phyloP scores from a whole-genome alignment of 176 grass and related monocot species.

The Triticum dicoccoides region DNA sequence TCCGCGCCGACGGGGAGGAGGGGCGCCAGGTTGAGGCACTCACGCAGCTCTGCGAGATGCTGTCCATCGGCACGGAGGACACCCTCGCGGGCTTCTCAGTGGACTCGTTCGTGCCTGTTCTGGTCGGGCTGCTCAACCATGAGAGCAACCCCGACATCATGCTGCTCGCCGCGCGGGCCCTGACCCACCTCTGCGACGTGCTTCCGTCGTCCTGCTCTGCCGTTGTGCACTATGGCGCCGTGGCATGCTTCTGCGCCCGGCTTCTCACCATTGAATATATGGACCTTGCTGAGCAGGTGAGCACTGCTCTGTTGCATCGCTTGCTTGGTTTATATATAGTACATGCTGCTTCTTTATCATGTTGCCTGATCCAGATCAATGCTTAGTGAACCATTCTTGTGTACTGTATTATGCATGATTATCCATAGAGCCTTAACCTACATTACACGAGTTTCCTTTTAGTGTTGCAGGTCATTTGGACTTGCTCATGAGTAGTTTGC shows the following conservation, averaged over 20 bases:
- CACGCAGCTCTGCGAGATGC: conserved; percentile 79
- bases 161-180: conserved; percentile 73
- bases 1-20: conserved; percentile 77
- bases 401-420: not conserved
- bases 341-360: conserved; percentile 7
- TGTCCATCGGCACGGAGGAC: conserved; percentile 83
- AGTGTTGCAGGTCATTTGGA: not conserved
- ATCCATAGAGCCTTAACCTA: not conserved
- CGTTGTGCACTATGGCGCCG: conserved; percentile 85
- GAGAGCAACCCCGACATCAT: conserved; percentile 87
- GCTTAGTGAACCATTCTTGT: not conserved
- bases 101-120: conserved; percentile 76
- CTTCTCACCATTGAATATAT: conserved; percentile 92
- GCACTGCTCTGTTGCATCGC: not conserved
- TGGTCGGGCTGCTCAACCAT: conserved; percentile 73
- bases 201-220: conserved; percentile 70
- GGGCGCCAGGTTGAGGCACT: conserved; percentile 62
- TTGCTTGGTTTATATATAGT: conserved; percentile 16
- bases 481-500: not conserved
- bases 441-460: not conserved
- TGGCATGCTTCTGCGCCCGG: conserved; percentile 82
- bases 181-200: conserved; percentile 76
- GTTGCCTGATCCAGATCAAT: not conserved
- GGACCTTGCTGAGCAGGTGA: conserved; percentile 90
- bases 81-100: conserved; percentile 60